Base-by-base conservation (phyloP, 2,329 filamentous ascomycete genomes). In the Rutstroemia sp. region DNA sequence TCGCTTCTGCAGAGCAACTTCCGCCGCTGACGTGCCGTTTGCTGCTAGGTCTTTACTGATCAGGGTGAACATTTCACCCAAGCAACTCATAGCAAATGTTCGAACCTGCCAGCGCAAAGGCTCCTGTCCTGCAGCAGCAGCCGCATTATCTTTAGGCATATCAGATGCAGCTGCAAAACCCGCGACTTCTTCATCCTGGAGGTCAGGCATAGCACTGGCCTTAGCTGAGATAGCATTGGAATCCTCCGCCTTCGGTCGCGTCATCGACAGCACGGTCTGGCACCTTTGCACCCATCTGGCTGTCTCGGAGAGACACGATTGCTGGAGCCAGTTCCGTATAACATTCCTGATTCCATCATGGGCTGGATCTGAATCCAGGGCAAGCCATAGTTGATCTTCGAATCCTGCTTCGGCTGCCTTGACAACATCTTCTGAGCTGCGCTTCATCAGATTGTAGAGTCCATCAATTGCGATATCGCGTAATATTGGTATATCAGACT, bases 181-280 rank as follows among this genome's bases (percentile, higher is more conserved):
- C 52, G 94, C 94, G 38, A 96, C 92, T 70, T 99, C 95, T 69
- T 99, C 94, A 68, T 99, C 94, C 60, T 92, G 88, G 0, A 97
- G 73, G 64, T 99, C 94, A n/a, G 89, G 79, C 12, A 81, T 76
- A 4, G 78, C 76, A 9, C 75, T 77, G 6, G 72, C 69, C 64
- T 76, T 80, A 10, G 75, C 71, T 4, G 76, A 73, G 10, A 71
- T 68, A 17, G 72, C 73, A 5, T 73, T 69, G 0, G 75, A 69
- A 45, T 80, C 76, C 44, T 83, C 79, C 1, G 75, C 73, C 66
- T 87, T 88, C 30, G 81, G 79, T 61, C 89, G 84, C 0, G 89
- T 95, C 78, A 95, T 95, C 38, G 89, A 94, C 60, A 97, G 80
- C 10, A 96, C 88, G 23, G 82, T 84, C 65, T 97, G 94, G 69